Percentiles rank a stretch among this genome's conserved stretches.
Conservation (phyloP, 2,329 filamentous ascomycete species). For the Phoma sp. region DNA sequence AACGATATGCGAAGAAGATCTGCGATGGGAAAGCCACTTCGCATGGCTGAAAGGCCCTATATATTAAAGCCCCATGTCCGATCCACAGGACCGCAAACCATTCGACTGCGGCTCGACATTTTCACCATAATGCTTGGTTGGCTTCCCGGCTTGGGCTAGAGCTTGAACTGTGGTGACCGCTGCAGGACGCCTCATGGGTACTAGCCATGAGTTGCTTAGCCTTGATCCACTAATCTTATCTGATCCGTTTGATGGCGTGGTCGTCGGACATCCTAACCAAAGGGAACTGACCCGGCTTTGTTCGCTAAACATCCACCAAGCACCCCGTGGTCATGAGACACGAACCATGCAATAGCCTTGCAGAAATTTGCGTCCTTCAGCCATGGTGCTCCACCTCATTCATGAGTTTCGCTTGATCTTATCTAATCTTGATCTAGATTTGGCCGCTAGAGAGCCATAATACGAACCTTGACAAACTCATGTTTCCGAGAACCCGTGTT, state of each 20-base stretch:
- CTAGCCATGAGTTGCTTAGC: conserved; percentile 14
- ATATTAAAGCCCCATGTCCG: neutral
- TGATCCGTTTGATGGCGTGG: conserved; percentile 19
- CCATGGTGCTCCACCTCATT: conserved; percentile 1
- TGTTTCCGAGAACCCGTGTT: neutral
- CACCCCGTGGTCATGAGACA: neutral
- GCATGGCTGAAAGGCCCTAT: neutral
- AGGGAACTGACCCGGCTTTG: neutral
- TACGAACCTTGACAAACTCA: conserved; percentile 2
- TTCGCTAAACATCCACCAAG: neutral
- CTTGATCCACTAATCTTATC: conserved; percentile 23
- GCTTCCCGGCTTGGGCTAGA: conserved; percentile 20
- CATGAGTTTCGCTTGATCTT: conserved; percentile 12
- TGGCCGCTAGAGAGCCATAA: conserved; percentile 13
- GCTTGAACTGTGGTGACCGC: conserved; percentile 18
- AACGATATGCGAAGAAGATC: neutral
- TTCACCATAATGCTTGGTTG: conserved; percentile 12
- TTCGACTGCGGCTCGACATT: conserved; percentile 7
- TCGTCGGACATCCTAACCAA: conserved; percentile 3
- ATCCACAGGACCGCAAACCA: neutral
- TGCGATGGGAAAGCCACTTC: neutral
- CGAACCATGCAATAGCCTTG: neutral
- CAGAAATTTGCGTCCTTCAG: conserved; percentile 7
- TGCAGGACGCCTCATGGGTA: conserved; percentile 15
- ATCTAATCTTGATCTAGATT: conserved; percentile 30